Conservation (phyloP, 192 early-diverging fungal genomes). For the Diversispora eburnea region DNA sequence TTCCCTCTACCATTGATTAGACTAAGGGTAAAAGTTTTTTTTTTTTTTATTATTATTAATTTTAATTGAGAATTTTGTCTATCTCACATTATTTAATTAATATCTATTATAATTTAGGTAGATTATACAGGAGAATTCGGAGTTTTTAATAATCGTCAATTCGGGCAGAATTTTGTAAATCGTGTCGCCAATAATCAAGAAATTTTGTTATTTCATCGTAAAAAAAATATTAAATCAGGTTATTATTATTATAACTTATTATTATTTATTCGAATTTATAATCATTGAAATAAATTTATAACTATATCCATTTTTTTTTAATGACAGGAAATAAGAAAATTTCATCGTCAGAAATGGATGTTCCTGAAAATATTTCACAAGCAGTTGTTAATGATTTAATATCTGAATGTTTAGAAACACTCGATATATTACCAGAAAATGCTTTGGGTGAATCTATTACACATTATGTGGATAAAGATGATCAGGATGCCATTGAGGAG, state of each 20-base stretch:
- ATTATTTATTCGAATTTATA: too few species aligned
- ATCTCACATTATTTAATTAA: not conserved
- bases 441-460: not conserved
- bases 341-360: not conserved
- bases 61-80: not conserved
- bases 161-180: not conserved
- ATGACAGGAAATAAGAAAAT: not conserved
- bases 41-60: not conserved
- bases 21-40: conserved; percentile 9
- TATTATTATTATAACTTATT: not conserved
- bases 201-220: conserved; percentile 2
- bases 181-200: conserved; percentile 8
- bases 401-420: not conserved
- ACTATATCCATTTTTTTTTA: too few species aligned
- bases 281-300: too few species aligned
- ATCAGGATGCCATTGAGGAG: not conserved
- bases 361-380: not conserved
- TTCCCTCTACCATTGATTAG: conserved; percentile 14
- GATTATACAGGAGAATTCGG: not conserved
- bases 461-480: conserved; percentile 8
- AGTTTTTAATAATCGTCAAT: not conserved
- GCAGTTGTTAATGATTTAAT: not conserved
- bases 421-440: conserved; percentile 14
- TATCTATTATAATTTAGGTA: not conserved
- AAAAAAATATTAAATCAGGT: not conserved